These are phyloP conservation scores for Fusarium tricinctum DNA, from an alignment of 2,329 filamentous ascomycete genomes.

Conservation along the genomic window DNA sequence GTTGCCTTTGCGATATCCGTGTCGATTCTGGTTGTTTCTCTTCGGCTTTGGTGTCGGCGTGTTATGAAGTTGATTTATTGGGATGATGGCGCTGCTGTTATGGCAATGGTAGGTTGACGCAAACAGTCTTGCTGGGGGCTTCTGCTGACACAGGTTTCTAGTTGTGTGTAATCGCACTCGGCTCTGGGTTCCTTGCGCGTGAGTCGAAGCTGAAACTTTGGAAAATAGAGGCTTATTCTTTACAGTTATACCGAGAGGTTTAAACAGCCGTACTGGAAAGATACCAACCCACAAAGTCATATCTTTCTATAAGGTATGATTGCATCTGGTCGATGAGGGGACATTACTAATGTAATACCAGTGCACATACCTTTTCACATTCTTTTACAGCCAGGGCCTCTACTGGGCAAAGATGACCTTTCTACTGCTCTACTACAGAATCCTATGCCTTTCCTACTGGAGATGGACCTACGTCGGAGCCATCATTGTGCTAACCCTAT, in stretches of 20 bases:
- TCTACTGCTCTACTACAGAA: slow-evolving; percentile 37
- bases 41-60: slow-evolving; percentile 32
- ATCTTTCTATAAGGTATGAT: slow-evolving; percentile 19
- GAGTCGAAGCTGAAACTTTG: background rate
- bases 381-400: slow-evolving; percentile 23
- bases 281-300: background rate
- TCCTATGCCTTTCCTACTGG: slow-evolving; percentile 27
- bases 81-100: slow-evolving; percentile 32
- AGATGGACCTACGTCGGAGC: background rate
- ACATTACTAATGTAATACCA: background rate
- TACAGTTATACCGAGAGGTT: slow-evolving; percentile 34
- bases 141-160: background rate
- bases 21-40: slow-evolving; percentile 9
- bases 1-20: background rate
- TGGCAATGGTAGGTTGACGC: slow-evolving; percentile 13
- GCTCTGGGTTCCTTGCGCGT: slow-evolving; percentile 23
- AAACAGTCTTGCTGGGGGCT: rapidly evolving
- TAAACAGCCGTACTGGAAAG: slow-evolving; percentile 15
- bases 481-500: slow-evolving; percentile 18
- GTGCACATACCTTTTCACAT: slow-evolving; percentile 26
- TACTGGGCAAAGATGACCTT: slow-evolving; percentile 35
- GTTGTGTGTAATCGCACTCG: slow-evolving; percentile 24
- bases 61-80: background rate
- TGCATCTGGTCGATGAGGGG: rapidly evolving
- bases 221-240: background rate